Conservation (phyloP, 2,329 filamentous ascomycete genomes). For the Alternaria sp. region DNA sequence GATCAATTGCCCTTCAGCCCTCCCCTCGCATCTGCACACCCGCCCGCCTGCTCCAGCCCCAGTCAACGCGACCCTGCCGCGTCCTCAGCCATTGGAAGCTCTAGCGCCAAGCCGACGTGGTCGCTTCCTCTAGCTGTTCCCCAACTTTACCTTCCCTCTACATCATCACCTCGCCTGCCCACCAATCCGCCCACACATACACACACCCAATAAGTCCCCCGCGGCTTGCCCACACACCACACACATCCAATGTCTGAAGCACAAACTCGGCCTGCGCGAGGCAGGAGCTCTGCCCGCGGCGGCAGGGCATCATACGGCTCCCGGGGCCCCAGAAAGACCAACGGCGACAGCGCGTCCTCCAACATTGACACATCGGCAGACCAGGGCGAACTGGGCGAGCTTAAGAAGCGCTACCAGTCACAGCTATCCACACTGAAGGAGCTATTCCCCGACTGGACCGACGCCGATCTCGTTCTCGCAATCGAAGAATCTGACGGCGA, state of each 20-base stretch:
- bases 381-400: conserved; percentile 86
- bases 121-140: conserved; percentile 40
- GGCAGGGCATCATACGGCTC: conserved; percentile 72
- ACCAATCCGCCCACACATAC: conserved; percentile 31
- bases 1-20: conserved; percentile 12
- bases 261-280: conserved; percentile 84
- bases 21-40: conserved; percentile 17
- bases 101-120: conserved; percentile 36
- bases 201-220: conserved; percentile 19
- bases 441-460: conserved; percentile 94
- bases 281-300: conserved; percentile 88
- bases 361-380: conserved; percentile 72
- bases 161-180: conserved; percentile 41
- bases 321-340: conserved; percentile 63
- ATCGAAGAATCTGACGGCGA: conserved; percentile 85
- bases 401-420: conserved; percentile 86
- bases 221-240: conserved; percentile 46
- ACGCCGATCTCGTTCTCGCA: conserved; percentile 91
- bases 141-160: conserved; percentile 38
- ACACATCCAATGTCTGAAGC: conserved; percentile 85
- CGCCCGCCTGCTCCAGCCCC: conserved; percentile 15
- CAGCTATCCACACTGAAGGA: conserved; percentile 86
- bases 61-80: conserved; percentile 27
- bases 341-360: conserved; percentile 71
- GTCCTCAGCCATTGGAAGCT: conserved; percentile 24